Percentiles rank a stretch among this genome's conserved stretches.
Conservation (phyloP, 139 green algal species). For the Edaphochlamys debaryana region DNA sequence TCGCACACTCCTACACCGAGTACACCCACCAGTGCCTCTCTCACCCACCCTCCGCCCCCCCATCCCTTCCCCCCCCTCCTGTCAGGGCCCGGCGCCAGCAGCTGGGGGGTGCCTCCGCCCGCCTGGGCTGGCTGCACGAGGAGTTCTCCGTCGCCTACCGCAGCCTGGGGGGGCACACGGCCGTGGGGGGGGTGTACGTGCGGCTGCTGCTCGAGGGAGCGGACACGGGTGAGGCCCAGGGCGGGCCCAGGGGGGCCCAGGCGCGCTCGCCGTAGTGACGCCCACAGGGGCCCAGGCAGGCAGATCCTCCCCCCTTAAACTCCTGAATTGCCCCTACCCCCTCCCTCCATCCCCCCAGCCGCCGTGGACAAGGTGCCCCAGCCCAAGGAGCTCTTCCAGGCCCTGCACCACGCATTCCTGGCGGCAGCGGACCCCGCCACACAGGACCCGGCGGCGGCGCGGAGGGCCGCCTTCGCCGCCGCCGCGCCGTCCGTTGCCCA, state of each 20-base stretch:
- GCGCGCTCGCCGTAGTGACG: too few species aligned
- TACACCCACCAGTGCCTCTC: too few species aligned
- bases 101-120: not conserved
- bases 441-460: not conserved
- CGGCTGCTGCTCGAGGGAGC: conserved; percentile 86
- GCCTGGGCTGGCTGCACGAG: conserved; percentile 78
- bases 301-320: too few species aligned
- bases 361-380: conserved; percentile 75
- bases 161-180: conserved; percentile 75
- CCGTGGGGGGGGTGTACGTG: conserved; percentile 88
- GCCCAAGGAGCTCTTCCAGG: conserved; percentile 83
- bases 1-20: too few species aligned
- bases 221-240: conserved; percentile 52
- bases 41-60: too few species aligned
- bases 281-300: too few species aligned
- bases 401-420: conserved; percentile 85
- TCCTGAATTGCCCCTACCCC: not conserved
- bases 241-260: too few species aligned
- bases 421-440: conserved; percentile 56
- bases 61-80: not conserved
- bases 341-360: conserved; percentile 26
- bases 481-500: not conserved
- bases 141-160: conserved; percentile 91
- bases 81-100: conserved; percentile 47
- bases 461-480: too few species aligned